Evolutionary conservation across 805 yeast genomes (phyloP), one percentile per base, ranked within the genome.

Genomic region (Candida berthetii): DNA sequence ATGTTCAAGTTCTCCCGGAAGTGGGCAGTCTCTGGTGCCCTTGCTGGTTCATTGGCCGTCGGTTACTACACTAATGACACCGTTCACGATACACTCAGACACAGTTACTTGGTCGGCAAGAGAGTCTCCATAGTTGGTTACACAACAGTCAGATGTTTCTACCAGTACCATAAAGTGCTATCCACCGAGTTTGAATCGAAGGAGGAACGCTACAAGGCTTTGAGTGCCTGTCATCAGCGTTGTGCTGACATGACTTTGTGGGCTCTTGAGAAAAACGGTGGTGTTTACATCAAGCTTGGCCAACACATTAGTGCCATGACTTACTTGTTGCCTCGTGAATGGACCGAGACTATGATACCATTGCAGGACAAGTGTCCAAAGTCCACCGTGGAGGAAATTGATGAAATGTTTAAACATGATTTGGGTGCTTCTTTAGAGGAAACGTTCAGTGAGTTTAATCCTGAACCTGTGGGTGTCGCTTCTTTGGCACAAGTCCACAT

Each of bases 291-390:
- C 61, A 93, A 93, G 61, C 66, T 93, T 35, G 99, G 99, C 11
- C 99, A 93, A 60, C 99, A 93, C 57, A 68, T 93, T 11, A 76
- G 90, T 33, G 98, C 98, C 0, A 72, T 93, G 76, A 86, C 96
- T 1, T 93, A 93, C 61, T 66, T 93, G 27, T 66, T 93, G 38
- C 99, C 99, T 0, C 68, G 66, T 4, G 96, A 93, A 62, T 93
- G 99, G 99, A 91, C 98, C 1, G 78, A 79, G 14, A 82, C 98
- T 0, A 93, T 93, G 96, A 71, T 82, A 28, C 96, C 96, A 2
- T 66, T 93, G 40, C 98, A 91, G 56, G 96, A 90, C 53, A 75
- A 77, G 55, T 91, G 98, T 58, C 98, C 99, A 0, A 68, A 72
- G 49, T 83, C 96, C 1, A 74, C 89, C 0, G 50, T 78, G 25